Percentiles rank a stretch among this genome's conserved stretches.
Evolutionary conservation across 441 rosid genomes (phyloP).

Genomic region (Omphalea diandra): DNA sequence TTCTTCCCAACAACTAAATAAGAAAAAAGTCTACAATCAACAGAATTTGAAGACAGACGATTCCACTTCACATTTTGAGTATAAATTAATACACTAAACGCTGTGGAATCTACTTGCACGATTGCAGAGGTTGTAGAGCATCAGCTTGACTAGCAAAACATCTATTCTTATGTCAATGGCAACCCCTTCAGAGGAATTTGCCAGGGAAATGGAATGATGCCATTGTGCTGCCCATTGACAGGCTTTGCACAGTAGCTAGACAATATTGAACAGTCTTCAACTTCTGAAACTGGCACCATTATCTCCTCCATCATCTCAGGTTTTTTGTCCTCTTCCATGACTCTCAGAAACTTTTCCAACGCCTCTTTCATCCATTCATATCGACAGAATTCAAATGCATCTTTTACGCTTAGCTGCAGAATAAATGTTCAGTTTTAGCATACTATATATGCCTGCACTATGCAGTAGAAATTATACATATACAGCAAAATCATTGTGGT

Average conservation of each 20-base stretch:
- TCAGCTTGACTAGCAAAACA: too few species aligned
- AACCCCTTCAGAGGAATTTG: slow-evolving; percentile 26
- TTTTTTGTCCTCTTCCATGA: slow-evolving; percentile 28
- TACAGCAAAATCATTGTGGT: neutral
- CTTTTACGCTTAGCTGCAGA: slow-evolving; percentile 53
- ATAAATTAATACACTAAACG: too few species aligned
- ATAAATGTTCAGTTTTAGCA: neutral
- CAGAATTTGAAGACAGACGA: neutral
- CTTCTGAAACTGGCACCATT: slow-evolving; percentile 20
- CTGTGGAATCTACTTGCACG: neutral
- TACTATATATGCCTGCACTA: neutral
- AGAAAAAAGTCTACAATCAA: neutral
- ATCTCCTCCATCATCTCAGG: slow-evolving; percentile 27
- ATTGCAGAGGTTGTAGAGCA: neutral
- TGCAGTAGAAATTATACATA: neutral
- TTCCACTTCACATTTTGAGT: neutral
- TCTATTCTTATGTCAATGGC: slow-evolving; percentile 23
- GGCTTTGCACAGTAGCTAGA: slow-evolving; percentile 34
- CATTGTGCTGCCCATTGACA: too few species aligned
- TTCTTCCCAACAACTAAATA: neutral
- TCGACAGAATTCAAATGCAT: slow-evolving; percentile 64
- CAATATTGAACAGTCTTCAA: slow-evolving; percentile 36
- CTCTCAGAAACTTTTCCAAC: slow-evolving; percentile 47
- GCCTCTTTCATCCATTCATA: slow-evolving; percentile 87
- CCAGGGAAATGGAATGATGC: slow-evolving; percentile 21